These are phyloP conservation scores for Sequoia sempervirens DNA, from an alignment of 75 land plant species.

Conservation along the genomic window DNA sequence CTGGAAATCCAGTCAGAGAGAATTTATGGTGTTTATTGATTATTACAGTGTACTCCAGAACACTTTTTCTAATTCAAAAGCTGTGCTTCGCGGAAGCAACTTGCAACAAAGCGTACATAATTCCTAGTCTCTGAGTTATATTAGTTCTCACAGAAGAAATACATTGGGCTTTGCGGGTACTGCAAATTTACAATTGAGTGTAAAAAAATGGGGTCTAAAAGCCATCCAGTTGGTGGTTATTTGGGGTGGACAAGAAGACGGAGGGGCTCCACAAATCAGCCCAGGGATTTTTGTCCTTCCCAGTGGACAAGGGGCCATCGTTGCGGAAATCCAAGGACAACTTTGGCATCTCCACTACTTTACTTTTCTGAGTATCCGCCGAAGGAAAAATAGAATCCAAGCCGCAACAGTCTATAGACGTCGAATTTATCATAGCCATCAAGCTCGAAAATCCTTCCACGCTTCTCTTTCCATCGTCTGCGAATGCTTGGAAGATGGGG, in stretches of 20 bases:
- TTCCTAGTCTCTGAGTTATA: no score
- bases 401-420: neutral
- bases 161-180: no score
- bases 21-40: no score
- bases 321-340: constrained; percentile 6
- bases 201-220: neutral
- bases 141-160: no score
- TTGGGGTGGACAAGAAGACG: neutral
- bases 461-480: neutral
- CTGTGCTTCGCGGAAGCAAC: no score
- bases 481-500: neutral
- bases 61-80: no score
- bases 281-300: neutral
- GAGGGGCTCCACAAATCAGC: constrained; percentile 4
- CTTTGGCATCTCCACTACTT: neutral
- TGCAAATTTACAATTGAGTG: neutral
- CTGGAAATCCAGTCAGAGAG: no score
- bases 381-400: neutral
- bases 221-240: neutral
- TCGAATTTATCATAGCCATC: neutral
- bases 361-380: no score
- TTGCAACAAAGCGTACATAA: no score
- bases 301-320: neutral
- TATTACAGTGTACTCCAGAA: no score
- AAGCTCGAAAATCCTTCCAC: constrained; percentile 3